A percentile compares a stretch with the other conserved stretches of the same genome.
Evolutionary conservation across 495 filamentous ascomycete genomes (phyloP).

Genomic region (Chaetomium cochliodes): DNA sequence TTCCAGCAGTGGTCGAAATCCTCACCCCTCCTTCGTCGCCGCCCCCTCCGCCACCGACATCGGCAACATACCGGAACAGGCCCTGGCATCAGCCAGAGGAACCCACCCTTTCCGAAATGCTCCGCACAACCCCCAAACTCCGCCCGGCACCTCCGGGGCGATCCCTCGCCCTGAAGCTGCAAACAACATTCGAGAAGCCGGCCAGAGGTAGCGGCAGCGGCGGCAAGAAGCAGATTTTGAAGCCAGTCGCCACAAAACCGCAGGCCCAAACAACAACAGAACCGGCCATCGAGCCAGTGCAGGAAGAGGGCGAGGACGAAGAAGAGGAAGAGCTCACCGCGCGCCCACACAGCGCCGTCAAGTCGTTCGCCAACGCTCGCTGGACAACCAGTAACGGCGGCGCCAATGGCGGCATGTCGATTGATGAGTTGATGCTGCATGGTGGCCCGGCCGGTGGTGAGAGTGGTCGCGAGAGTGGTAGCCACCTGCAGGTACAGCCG

Average conservation of each 20-base stretch:
- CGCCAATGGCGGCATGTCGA: constrained; percentile 26
- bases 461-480: background rate
- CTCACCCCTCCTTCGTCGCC: background rate
- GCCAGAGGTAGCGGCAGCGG: background rate
- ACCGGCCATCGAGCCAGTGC: background rate
- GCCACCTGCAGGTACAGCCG: background rate
- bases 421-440: constrained; percentile 37
- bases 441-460: background rate
- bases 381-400: constrained; percentile 1
- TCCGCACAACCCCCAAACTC: constrained; percentile 31
- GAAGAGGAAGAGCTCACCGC: constrained; percentile 43
- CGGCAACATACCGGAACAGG: background rate
- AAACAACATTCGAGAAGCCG: constrained; percentile 37
- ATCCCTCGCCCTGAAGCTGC: constrained; percentile 39
- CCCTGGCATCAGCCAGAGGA: constrained; percentile 3
- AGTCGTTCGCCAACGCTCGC: constrained; percentile 14
- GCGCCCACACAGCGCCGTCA: constrained; percentile 33
- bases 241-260: background rate
- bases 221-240: background rate
- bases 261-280: background rate
- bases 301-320: constrained; percentile 25
- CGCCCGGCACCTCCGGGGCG: constrained; percentile 20
- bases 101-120: constrained; percentile 19
- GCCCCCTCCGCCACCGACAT: constrained; percentile 8
- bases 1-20: constrained; percentile 10